Evolutionary conservation across 495 filamentous ascomycete species (phyloP), one percentile per base, ranked within the genome.

Genomic region (Aspergillus nanangensis): DNA sequence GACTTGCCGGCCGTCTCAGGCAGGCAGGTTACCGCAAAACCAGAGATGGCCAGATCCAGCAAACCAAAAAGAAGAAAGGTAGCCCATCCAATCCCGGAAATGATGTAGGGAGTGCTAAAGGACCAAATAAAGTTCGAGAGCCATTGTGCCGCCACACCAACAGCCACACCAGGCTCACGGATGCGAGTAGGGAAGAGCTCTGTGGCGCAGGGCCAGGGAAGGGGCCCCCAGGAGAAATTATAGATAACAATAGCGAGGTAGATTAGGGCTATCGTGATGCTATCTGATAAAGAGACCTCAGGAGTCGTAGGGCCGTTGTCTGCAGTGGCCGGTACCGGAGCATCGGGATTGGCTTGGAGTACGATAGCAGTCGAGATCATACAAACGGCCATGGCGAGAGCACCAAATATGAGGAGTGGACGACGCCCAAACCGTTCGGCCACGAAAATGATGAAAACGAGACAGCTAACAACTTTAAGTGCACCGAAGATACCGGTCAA

Each of bases 1-100:
- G 77, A 81, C 71, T 86, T 85, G 19, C 81, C 76, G 18, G 74
- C 78, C 2, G 86, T 89, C 69, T 90, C 77, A 37, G 75, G 74
- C 5, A 79, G 51, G 48, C 66, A 74, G 51, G 69, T 51, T 29
- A 56, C 69, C 8, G 73, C 70, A 36, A 74, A 74, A 0, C 59
- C 52, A 8, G 66, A 56, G 14, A 75, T 67, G 3, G 60, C 35
- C 44, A 69, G 41, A 53, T 72, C 67, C 24, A 70, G 50, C 10
- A 67, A 18, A 1, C 65, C 71, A 41, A 72, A 79, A 19, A 81
- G 47, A 22, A 75, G 42, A 43, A 79, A 80, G 1, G 76, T 79
- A 2, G 65, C 72, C 71, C 70, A 75, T 3, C 62, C 62, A 35
- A 78, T 56, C 2, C 63, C 65, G 4, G 57, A 55, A 35, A 77